These are phyloP conservation scores for Cicer judaicum DNA, from an alignment of 306 rosid species.

Conservation along the genomic window DNA sequence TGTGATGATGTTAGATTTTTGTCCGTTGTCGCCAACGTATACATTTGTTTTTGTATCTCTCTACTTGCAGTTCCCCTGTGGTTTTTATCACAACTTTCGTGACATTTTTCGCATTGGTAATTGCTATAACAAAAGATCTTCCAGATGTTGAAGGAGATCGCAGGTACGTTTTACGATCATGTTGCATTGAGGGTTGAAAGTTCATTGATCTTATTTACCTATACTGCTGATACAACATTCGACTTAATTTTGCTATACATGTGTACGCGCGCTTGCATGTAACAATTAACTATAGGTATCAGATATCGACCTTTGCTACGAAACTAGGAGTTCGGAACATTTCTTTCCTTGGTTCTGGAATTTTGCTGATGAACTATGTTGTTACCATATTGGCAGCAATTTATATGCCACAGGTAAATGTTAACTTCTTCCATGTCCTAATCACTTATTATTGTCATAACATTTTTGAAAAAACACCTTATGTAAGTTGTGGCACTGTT, in stretches of 20 bases:
- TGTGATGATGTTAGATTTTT: constrained; percentile 22
- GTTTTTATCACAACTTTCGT: constrained; percentile 90
- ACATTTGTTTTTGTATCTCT: constrained; percentile 38
- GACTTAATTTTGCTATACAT: neutral
- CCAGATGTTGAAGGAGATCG: constrained; percentile 98
- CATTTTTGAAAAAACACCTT: constrained; percentile 9
- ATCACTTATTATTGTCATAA: neutral
- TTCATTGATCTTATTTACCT: constrained; percentile 40
- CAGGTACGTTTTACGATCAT: constrained; percentile 61
- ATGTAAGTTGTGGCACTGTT: constrained; percentile 39
- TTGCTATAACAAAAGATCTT: constrained; percentile 98
- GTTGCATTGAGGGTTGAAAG: constrained; percentile 26
- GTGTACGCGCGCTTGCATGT: constrained; percentile 8
- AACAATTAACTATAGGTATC: constrained; percentile 64
- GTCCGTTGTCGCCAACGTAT: neutral
- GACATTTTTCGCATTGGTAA: constrained; percentile 90
- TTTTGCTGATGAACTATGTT: constrained; percentile 78
- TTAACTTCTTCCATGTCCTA: constrained; percentile 23
- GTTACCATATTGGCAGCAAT: constrained; percentile 75
- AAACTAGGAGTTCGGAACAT: constrained; percentile 92
- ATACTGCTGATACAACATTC: constrained; percentile 15
- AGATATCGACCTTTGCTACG: constrained; percentile 93
- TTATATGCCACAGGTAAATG: constrained; percentile 79
- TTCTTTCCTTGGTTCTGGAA: constrained; percentile 91
- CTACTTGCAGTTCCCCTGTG: constrained; percentile 84